Evolutionary conservation across 805 yeast species (phyloP), one percentile per base, ranked within the genome.

Genomic region (Ogataea dorogensis): DNA sequence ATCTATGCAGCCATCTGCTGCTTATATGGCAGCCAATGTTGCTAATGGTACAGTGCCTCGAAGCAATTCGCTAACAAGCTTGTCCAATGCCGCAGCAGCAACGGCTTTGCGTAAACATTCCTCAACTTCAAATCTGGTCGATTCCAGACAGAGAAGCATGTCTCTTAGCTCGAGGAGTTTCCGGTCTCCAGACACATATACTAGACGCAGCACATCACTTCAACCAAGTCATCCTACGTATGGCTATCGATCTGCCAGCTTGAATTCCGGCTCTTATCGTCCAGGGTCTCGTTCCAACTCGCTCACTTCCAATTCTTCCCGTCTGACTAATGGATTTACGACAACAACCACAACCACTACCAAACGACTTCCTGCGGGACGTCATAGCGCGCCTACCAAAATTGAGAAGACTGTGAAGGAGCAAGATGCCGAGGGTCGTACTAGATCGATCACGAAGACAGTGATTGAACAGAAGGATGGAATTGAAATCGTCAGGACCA

Each of bases 381-480:
- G 42, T 17, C 37, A 28, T 6, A 28, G 32, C 10, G 18, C 33
- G 10, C 46, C 43, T n/a, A 54, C 60, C 2, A 57, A 56, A 8
- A 65, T 73, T 6, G 67, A 72, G 8, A 70, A 68, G 40, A 73
- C 79, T 1, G 72, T 77, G 8, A 71, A 67, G 44, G 73, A 73
- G 17, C 63, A 63, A 38, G 80, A 73, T 38, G 56, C 63, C 5
- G 61, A 58, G 24, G 82, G 82, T 0, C 64, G 79, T 25, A 75
- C 81, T 0, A 67, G 61, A 38, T 74, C 80, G 3, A 72, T 77
- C 27, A 75, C 80, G 2, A 73, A 70, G 26, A 72, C 72, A 25
- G 74, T 78, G 0, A 63, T 76, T 17, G 67, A 73, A 43, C 64
- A 67, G 31, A 51, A 71, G 44, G 76, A 75, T 20, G 70, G 75